Percentiles rank a stretch among this genome's conserved stretches.
Evolutionary conservation across 2,329 filamentous ascomycete species (phyloP).

Genomic region (Neofusicoccum ribis): DNA sequence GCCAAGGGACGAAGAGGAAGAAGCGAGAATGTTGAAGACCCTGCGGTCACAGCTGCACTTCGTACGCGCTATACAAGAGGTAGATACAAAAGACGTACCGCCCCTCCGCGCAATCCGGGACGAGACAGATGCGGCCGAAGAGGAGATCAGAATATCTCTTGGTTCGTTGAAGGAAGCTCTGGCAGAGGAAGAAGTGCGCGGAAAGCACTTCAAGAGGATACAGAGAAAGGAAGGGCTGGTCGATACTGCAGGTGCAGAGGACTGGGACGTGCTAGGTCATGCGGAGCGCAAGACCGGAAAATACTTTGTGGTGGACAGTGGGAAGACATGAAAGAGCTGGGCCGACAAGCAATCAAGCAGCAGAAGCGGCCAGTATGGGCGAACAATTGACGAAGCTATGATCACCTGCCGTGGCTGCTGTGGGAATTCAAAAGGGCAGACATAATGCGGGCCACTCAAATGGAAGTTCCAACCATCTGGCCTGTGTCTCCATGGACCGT

Average conservation of each 20-base stretch:
- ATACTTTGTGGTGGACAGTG: constrained; percentile 76
- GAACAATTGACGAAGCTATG: too few species aligned
- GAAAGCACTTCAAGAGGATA: constrained; percentile 54
- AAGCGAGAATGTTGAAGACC: constrained; percentile 69
- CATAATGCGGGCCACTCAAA: background rate
- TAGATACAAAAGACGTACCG: constrained; percentile 71
- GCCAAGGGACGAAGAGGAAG: constrained; percentile 63
- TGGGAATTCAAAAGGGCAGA: too few species aligned
- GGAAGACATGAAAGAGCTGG: constrained; percentile 35
- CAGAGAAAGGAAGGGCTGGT: constrained; percentile 46
- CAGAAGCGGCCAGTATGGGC: too few species aligned
- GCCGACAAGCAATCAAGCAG: too few species aligned
- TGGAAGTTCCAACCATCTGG: background rate
- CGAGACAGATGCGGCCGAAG: constrained; percentile 62
- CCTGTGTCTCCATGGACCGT: background rate
- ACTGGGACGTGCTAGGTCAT: constrained; percentile 70
- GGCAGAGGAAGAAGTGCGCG: constrained; percentile 60
- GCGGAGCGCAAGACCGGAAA: constrained; percentile 67
- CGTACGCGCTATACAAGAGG: constrained; percentile 78
- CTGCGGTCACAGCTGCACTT: constrained; percentile 85
- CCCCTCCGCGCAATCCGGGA: constrained; percentile 81
- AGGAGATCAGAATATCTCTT: constrained; percentile 61
- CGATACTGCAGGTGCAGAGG: constrained; percentile 51
- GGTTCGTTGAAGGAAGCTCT: constrained; percentile 59
- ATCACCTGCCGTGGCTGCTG: too few species aligned